A percentile compares a stretch with the other conserved stretches of the same genome.
phyloP scores from a whole-genome alignment of 805 yeast species.

The Dipodascopsis uninucleata region DNA sequence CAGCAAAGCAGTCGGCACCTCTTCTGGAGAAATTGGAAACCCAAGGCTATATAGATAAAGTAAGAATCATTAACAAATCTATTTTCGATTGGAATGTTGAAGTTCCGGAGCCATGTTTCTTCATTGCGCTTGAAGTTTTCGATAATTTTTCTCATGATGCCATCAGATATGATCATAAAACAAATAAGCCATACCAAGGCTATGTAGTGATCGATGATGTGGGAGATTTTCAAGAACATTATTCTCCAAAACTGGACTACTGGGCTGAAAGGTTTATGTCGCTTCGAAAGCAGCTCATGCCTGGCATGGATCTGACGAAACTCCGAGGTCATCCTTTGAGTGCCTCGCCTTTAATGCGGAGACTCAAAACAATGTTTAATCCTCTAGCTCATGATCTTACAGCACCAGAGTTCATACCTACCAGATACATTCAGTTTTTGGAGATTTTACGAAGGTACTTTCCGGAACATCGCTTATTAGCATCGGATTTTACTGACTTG shows the following conservation, averaged over 20 bases:
- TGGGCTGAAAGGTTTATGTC: slow-evolving; percentile 50
- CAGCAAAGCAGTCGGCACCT: slow-evolving; percentile 49
- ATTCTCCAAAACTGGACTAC: slow-evolving; percentile 34
- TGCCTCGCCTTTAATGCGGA: slow-evolving; percentile 44
- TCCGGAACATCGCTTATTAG: slow-evolving; percentile 70
- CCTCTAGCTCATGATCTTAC: slow-evolving; percentile 68
- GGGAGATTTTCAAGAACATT: slow-evolving; percentile 75
- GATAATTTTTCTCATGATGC: slow-evolving; percentile 83
- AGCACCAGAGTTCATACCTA: slow-evolving; percentile 78
- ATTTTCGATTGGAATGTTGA: slow-evolving; percentile 66
- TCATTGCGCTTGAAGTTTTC: slow-evolving; percentile 76
- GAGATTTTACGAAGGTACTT: slow-evolving; percentile 58
- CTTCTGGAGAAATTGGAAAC: slow-evolving; percentile 37
- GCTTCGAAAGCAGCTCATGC: slow-evolving; percentile 43
- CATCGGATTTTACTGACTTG: slow-evolving; percentile 62
- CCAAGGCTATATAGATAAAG: slow-evolving; percentile 51
- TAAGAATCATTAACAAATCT: slow-evolving; percentile 67
- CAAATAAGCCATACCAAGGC: slow-evolving; percentile 71
- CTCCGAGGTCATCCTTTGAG: slow-evolving; percentile 58
- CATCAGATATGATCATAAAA: slow-evolving; percentile 64
- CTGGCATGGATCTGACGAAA: slow-evolving; percentile 32
- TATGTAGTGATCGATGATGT: slow-evolving; percentile 67
- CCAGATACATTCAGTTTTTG: slow-evolving; percentile 62
- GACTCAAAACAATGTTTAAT: slow-evolving; percentile 48
- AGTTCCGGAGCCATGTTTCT: slow-evolving; percentile 55